Base-by-base conservation (phyloP, 2,329 filamentous ascomycete species). In the Talaromyces albobiverticillius region DNA sequence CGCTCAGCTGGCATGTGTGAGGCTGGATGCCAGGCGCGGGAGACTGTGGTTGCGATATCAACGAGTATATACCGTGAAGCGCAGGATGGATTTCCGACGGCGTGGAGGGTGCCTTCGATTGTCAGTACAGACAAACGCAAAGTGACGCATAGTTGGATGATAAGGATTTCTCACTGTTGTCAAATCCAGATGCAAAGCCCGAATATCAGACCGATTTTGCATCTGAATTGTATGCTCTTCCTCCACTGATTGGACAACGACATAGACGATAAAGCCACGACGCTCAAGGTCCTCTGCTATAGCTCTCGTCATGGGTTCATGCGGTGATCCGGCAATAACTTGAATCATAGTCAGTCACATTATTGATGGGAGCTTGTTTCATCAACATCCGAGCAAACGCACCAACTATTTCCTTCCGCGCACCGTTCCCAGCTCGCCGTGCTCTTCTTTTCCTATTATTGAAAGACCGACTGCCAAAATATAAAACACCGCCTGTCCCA, bases 261-360 rank as follows among this genome's bases (percentile, higher is more conserved):
- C 80, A 70, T 91, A 99, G 53, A 97, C 90, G 57, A 97, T 89
- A 70, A 95, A 97, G 4, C 94, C 94, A 60, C 91, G 84, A 56
- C 91, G 81, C 74, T 97, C 94, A 61, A 99, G 78, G 67, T 99
- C 94, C 46, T 92, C 74, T 2, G 90, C 85, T 51, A 97, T 78
- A 10, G 90, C 90, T 64, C 86, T 87, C 6, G 90, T 93, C 65
- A 96, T 79, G 14, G 92, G 88, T 64, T 95, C 85, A 47, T 87
- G 84, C 6, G 90, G 88, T 18, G 90, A 91, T n/a, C 93, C 93
- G 20, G 91, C 91, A 58, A 97, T 82, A 25, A 97, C 88, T 68
- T 85, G 58, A n/a, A 57, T 22, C 7, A 49, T 10, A 22, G 36
- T 62, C 42, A 64, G 55, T 23, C 31, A n/a, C 25, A 23, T 20